phyloP scores from a whole-genome alignment of 805 yeast genomes.

The Lipomyces chichibuensis region DNA sequence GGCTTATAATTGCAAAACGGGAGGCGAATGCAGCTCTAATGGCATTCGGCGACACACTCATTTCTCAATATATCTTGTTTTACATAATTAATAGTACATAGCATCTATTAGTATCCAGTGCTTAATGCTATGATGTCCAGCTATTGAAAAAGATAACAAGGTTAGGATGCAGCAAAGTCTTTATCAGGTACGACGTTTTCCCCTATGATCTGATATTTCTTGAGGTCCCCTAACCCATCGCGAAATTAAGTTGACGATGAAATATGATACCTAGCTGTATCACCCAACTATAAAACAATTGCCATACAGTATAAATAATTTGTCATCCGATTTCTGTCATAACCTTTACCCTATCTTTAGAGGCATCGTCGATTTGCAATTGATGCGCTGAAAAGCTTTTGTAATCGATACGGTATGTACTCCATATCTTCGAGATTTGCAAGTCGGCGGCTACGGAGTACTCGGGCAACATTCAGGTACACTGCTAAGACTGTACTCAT shows the following conservation, averaged over 20 bases:
- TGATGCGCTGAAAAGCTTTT: not conserved
- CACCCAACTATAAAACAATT: not conserved
- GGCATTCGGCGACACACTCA: not conserved
- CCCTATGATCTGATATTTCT: no score
- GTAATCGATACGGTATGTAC: not conserved
- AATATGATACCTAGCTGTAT: no score
- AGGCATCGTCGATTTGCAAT: not conserved
- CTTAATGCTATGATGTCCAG: no score
- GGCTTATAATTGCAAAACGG: not conserved
- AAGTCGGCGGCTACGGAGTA: not conserved
- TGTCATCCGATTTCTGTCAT: not conserved
- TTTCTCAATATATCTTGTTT: no score
- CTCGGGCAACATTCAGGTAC: constrained; percentile 3
- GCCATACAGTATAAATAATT: not conserved
- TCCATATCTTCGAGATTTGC: not conserved
- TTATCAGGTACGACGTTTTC: no score
- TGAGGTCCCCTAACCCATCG: no score
- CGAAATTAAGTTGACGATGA: no score
- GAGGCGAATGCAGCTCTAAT: not conserved
- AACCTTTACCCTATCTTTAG: not conserved
- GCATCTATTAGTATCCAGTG: no score
- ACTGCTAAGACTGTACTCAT: constrained; percentile 38
- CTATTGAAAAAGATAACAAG: no score
- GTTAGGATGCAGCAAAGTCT: no score
- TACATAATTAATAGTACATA: no score